Evolutionary conservation across 2,329 filamentous ascomycete genomes (phyloP).

Genomic region (Ophiostoma perfectum): DNA sequence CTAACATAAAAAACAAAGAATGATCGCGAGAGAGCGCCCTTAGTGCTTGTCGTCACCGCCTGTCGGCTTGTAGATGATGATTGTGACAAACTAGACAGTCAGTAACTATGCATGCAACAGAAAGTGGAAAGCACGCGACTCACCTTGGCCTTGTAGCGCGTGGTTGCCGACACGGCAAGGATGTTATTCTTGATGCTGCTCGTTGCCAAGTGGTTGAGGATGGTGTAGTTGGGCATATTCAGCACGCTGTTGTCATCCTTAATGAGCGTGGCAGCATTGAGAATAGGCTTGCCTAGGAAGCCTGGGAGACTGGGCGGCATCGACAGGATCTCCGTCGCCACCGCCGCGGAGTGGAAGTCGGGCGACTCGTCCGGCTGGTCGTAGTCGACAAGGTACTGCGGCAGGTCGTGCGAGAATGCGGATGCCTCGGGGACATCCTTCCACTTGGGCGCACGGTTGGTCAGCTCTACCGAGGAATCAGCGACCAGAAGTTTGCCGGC

Average conservation of each 20-base stretch:
- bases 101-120: background rate
- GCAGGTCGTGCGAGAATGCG: slow-evolving; percentile 68
- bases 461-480: slow-evolving; percentile 22
- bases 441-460: slow-evolving; percentile 41
- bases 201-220: slow-evolving; percentile 91
- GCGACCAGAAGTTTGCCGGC: background rate
- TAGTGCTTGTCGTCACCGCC: slow-evolving; percentile 44
- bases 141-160: slow-evolving; percentile 94
- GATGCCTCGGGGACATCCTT: slow-evolving; percentile 52
- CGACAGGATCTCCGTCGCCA: slow-evolving; percentile 72
- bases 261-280: slow-evolving; percentile 85
- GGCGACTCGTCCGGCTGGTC: slow-evolving; percentile 77
- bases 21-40: background rate
- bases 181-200: slow-evolving; percentile 98
- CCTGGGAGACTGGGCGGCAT: slow-evolving; percentile 80
- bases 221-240: slow-evolving; percentile 94
- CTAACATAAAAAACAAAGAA: background rate
- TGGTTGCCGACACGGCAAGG: slow-evolving; percentile 90
- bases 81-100: slow-evolving; percentile 75
- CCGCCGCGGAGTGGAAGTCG: slow-evolving; percentile 66
- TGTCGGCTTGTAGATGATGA: slow-evolving; percentile 94
- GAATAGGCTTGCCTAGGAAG: slow-evolving; percentile 87
- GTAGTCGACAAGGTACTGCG: slow-evolving; percentile 78
- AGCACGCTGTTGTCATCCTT: slow-evolving; percentile 98
- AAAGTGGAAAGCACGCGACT: slow-evolving; percentile 27